Conservation (phyloP, 2,329 filamentous ascomycete genomes). For the Neonectria coccinea region DNA sequence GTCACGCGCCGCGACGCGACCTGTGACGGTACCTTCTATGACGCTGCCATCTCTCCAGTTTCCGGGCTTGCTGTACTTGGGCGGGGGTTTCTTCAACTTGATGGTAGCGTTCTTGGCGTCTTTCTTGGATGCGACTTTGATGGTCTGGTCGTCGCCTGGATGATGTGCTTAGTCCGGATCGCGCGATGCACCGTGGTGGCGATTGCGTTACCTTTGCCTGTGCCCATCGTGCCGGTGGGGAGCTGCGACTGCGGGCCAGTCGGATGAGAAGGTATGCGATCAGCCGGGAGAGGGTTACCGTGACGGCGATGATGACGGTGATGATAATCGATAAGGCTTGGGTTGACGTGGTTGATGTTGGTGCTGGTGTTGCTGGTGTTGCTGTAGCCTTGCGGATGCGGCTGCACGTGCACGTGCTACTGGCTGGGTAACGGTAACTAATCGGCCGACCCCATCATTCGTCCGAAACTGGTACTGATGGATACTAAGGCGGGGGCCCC, state of each 20-base stretch:
- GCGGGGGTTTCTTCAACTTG: slow-evolving; percentile 72
- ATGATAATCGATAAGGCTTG: slow-evolving; percentile 33
- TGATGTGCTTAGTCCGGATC: slow-evolving; percentile 33
- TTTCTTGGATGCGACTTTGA: slow-evolving; percentile 72
- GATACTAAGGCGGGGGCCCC: neutral
- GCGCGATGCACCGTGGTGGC: slow-evolving; percentile 18
- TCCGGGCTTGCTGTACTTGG: slow-evolving; percentile 74
- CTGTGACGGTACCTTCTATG: slow-evolving; percentile 65
- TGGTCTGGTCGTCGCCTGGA: slow-evolving; percentile 68
- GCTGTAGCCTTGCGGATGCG: slow-evolving; percentile 35
- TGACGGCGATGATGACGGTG: slow-evolving; percentile 10
- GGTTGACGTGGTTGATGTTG: slow-evolving; percentile 34
- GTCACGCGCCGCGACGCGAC: slow-evolving; percentile 20
- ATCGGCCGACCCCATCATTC: slow-evolving; percentile 38
- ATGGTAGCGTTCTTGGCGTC: slow-evolving; percentile 63
- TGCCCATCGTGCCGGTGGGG: slow-evolving; percentile 34
- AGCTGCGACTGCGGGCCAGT: neutral
- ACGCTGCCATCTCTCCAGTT: slow-evolving; percentile 78
- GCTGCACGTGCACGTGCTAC: slow-evolving; percentile 40
- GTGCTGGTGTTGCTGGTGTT: neutral
- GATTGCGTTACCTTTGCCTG: slow-evolving; percentile 48
- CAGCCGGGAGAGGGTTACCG: neutral
- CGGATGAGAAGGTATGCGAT: neutral
- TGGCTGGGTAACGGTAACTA: slow-evolving; percentile 4
- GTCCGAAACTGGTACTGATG: slow-evolving; percentile 27